A percentile compares a stretch with the other conserved stretches of the same genome.
phyloP scores from a whole-genome alignment of 1,284 basidiomycete species.

The Singerocomus inundabilis region DNA sequence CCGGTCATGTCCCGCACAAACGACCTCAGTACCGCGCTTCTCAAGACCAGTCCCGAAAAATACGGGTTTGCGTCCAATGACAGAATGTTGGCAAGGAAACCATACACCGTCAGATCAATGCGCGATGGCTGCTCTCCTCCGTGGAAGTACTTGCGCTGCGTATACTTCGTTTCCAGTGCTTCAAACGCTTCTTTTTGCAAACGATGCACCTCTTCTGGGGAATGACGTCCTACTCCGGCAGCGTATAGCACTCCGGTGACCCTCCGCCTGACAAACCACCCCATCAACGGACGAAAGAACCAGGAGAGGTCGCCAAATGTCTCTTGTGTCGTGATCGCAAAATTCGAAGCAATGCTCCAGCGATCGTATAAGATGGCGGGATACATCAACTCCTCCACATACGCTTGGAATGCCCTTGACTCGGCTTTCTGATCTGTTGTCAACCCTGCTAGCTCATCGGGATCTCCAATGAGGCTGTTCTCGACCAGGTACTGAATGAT shows the following conservation, averaged over 20 bases:
- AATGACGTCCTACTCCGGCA: conserved; percentile 32
- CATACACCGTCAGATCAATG: conserved; percentile 33
- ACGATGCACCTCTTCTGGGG: conserved; percentile 31
- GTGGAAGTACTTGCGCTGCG: conserved; percentile 26
- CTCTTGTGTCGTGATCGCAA: conserved; percentile 13
- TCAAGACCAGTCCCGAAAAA: conserved; percentile 25
- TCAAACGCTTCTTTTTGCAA: conserved; percentile 33
- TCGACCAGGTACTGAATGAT: conserved; percentile 34
- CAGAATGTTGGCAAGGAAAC: conserved; percentile 32
- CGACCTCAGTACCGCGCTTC: conserved; percentile 16
- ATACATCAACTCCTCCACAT: conserved; percentile 34
- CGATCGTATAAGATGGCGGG: conserved; percentile 30
- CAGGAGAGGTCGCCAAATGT: conserved; percentile 16
- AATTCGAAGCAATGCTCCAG: conserved; percentile 32
- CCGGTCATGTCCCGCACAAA: conserved; percentile 30
- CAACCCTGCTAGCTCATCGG: conserved; percentile 28
- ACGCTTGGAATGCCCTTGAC: conserved; percentile 36
- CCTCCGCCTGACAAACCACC: conserved; percentile 25
- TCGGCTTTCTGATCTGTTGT: conserved; percentile 31
- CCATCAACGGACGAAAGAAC: conserved; percentile 22
- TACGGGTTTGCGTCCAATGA: conserved; percentile 27
- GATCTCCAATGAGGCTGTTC: conserved; percentile 25
- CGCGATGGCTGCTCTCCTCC: conserved; percentile 27
- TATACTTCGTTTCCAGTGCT: conserved; percentile 29
- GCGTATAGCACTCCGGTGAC: conserved; percentile 17